Conservation (phyloP, 257 asterid species). For the Solanum neorickii region DNA sequence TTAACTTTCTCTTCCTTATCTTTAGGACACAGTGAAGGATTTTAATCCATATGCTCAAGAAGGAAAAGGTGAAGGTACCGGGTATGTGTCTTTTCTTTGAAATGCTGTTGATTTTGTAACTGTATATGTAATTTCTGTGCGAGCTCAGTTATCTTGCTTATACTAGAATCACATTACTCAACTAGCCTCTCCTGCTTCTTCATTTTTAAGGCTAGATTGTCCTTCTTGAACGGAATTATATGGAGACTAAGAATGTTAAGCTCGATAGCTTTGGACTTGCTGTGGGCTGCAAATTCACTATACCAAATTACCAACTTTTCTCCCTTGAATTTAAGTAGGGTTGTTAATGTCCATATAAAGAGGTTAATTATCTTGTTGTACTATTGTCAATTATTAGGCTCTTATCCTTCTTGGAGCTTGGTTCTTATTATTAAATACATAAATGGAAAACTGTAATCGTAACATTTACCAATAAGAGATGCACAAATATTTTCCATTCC, state of each 20-base stretch:
- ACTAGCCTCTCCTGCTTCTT: not conserved
- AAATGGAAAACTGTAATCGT: not conserved
- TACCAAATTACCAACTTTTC: not conserved
- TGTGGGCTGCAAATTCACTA: not conserved
- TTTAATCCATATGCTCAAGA: constrained; percentile 67
- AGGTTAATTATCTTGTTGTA: not conserved
- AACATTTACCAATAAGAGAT: not conserved
- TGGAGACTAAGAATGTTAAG: not conserved
- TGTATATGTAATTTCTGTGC: not conserved
- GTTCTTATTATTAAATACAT: not conserved
- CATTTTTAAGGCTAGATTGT: not conserved
- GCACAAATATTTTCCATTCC: not conserved
- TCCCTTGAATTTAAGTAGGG: not conserved
- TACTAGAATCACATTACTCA: not conserved
- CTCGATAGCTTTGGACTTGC: not conserved
- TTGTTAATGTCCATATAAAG: not conserved
- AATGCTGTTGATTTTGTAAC: not conserved
- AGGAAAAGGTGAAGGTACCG: constrained; percentile 79
- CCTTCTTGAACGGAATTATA: not conserved
- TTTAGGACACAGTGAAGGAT: constrained; percentile 74
- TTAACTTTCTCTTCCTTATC: not conserved
- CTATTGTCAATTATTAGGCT: not conserved
- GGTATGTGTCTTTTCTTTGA: constrained; percentile 40
- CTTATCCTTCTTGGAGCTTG: not conserved
- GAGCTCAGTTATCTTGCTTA: not conserved